These are phyloP conservation scores for Apiospora koreana DNA, from an alignment of 2,329 filamentous ascomycete genomes.

Conservation along the genomic window DNA sequence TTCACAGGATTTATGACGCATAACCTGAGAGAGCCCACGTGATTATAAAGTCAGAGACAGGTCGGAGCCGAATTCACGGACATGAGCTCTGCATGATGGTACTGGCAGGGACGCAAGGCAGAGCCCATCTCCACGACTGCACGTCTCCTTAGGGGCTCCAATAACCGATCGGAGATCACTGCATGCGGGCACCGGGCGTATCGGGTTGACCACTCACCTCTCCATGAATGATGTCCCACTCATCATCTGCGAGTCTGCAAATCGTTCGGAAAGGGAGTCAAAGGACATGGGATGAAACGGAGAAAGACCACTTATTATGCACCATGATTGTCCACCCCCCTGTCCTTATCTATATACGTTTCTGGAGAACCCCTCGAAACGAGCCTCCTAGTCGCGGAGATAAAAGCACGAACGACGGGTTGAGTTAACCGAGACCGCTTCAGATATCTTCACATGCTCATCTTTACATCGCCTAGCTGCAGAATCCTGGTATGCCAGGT, in stretches of 20 bases:
- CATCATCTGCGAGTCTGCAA: not conserved
- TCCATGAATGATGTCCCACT: not conserved
- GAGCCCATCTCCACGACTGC: not conserved
- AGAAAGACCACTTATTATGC: not conserved
- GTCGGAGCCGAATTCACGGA: not conserved
- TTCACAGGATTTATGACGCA: not conserved
- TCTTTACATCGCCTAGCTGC: not conserved
- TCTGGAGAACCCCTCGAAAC: not conserved
- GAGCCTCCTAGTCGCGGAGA: not conserved
- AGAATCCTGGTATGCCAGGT: not conserved
- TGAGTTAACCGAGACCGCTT: not conserved
- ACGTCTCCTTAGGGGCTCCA: not conserved
- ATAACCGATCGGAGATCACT: constrained; percentile 6
- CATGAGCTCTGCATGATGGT: not conserved
- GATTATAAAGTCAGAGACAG: not conserved
- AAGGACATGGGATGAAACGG: not conserved
- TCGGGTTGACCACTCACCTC: not conserved
- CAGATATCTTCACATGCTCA: not conserved
- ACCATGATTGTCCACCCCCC: not conserved
- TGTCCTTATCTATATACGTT: not conserved
- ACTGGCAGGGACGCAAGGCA: not conserved
- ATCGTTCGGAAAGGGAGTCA: not conserved
- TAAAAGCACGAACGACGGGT: not conserved
- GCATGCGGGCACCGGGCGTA: not conserved
- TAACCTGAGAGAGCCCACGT: not conserved